Evolutionary conservation across 2,329 filamentous ascomycete species (phyloP).

Genomic region (Diatrype stigma): DNA sequence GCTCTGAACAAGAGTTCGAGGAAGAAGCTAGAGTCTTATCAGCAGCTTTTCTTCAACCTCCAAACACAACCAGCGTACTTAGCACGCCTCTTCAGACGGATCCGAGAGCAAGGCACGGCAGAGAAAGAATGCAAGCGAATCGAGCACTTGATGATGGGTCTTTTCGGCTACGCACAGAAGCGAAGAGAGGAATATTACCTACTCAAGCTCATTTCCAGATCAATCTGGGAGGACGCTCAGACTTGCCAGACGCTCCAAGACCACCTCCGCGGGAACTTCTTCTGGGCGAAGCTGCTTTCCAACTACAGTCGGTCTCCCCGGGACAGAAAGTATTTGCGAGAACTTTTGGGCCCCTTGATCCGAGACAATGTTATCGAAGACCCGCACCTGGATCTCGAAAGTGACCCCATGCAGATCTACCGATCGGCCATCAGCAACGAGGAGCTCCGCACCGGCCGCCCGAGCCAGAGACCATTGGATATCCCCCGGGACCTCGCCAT

Average conservation of each 20-base stretch:
- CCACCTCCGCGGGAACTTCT: conserved; percentile 83
- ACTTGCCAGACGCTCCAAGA: conserved; percentile 71
- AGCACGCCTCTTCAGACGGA: conserved; percentile 76
- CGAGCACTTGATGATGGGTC: conserved; percentile 89
- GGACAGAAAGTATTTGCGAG: conserved; percentile 87
- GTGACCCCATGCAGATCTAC: conserved; percentile 96
- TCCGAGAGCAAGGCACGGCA: conserved; percentile 77
- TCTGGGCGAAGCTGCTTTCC: conserved; percentile 82
- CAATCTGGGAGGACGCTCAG: conserved; percentile 82
- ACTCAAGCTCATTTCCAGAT: conserved; percentile 78
- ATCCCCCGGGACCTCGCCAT: conserved; percentile 93
- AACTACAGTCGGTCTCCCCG: conserved; percentile 89
- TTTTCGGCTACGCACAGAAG: conserved; percentile 97
- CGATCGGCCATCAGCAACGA: conserved; percentile 94
- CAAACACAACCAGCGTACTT: conserved; percentile 97
- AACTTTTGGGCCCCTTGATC: conserved; percentile 79
- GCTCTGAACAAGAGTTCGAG: conserved; percentile 95
- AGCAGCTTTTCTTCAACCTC: conserved; percentile 94
- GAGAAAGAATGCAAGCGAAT: conserved; percentile 93
- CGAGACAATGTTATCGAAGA: conserved; percentile 93
- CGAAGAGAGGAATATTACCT: conserved; percentile 95
- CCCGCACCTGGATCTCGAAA: conserved; percentile 85
- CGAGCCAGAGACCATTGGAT: conserved; percentile 76
- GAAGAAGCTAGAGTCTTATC: conserved; percentile 93
- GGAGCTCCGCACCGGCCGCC: conserved; percentile 83